Percentiles rank a stretch among this genome's conserved stretches.
phyloP scores from a whole-genome alignment of 1,139 yeast genomes.

The Yamadazyma mexicana region DNA sequence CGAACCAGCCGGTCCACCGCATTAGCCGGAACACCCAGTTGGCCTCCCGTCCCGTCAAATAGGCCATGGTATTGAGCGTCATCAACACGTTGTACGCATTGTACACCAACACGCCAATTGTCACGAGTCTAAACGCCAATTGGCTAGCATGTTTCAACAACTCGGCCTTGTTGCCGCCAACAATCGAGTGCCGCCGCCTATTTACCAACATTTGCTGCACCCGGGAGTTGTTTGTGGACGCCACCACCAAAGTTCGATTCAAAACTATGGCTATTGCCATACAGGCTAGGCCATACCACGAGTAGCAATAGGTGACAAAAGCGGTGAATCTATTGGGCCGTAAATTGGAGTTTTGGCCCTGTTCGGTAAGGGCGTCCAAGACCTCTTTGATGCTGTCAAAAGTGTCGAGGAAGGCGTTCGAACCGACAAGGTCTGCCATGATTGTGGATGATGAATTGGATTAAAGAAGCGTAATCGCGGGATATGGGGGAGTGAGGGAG shows the following conservation, averaged over 20 bases:
- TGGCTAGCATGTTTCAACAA: constrained; percentile 22
- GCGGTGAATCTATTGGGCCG: constrained; percentile 20
- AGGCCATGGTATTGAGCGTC: constrained; percentile 31
- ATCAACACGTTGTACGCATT: constrained; percentile 38
- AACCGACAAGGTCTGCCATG: constrained; percentile 4
- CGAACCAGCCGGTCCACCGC: constrained; percentile 26
- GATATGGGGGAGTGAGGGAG: background rate
- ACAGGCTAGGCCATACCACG: constrained; percentile 42
- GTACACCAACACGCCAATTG: constrained; percentile 32
- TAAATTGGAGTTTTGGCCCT: constrained; percentile 17
- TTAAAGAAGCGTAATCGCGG: no score
- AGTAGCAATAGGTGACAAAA: constrained; percentile 32
- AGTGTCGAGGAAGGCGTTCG: background rate
- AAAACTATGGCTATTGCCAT: constrained; percentile 64
- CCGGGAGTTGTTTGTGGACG: constrained; percentile 50
- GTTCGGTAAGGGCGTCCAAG: constrained; percentile 24
- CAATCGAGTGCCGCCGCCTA: constrained; percentile 15
- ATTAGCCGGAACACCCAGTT: constrained; percentile 19
- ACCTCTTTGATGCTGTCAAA: constrained; percentile 7
- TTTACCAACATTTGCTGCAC: constrained; percentile 22
- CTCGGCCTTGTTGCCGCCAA: constrained; percentile 18
- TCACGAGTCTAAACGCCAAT: constrained; percentile 35
- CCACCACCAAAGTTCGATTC: constrained; percentile 67
- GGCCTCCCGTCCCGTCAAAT: constrained; percentile 16
- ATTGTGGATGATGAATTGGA: no score